phyloP scores from a whole-genome alignment of 1,284 basidiomycete genomes.

The Cryptococcus hybrid region DNA sequence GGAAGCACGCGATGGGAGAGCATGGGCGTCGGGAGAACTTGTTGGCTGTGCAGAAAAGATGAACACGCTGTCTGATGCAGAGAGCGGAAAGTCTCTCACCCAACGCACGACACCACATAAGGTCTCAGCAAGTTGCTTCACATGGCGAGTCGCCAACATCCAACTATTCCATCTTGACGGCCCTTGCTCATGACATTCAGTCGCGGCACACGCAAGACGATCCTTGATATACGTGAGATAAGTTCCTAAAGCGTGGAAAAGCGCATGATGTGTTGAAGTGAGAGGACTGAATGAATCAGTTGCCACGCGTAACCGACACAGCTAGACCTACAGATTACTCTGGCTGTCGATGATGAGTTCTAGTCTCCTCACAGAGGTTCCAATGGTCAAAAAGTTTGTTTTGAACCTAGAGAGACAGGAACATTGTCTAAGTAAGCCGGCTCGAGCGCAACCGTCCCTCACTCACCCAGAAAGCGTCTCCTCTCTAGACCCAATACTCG shows the following conservation, averaged over 20 bases:
- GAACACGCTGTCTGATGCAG: not conserved
- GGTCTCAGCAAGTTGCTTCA: slow-evolving; percentile 16
- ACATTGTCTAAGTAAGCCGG: not conserved
- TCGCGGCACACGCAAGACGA: slow-evolving; percentile 20
- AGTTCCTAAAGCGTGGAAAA: slow-evolving; percentile 37
- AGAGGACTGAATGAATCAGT: slow-evolving; percentile 22
- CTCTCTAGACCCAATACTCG: slow-evolving; percentile 19
- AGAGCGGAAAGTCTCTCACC: slow-evolving; percentile 19
- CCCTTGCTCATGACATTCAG: slow-evolving; percentile 5
- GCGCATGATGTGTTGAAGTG: slow-evolving; percentile 45
- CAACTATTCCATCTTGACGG: slow-evolving; percentile 26
- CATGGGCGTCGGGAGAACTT: slow-evolving; percentile 12
- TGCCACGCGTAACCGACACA: no score
- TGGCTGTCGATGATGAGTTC: slow-evolving; percentile 39
- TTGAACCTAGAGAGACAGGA: not conserved
- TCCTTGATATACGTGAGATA: slow-evolving; percentile 38
- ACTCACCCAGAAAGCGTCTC: not conserved
- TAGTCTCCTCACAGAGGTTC: slow-evolving; percentile 33
- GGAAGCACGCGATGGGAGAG: slow-evolving; percentile 32
- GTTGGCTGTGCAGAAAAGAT: slow-evolving; percentile 17
- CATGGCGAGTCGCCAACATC: slow-evolving; percentile 20
- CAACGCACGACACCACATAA: slow-evolving; percentile 35
- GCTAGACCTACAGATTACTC: slow-evolving; percentile 13
- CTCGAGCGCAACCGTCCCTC: not conserved
- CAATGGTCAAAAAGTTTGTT: slow-evolving; percentile 26